These are phyloP conservation scores for Saccharomycopsis lassenensis DNA, from an alignment of 805 yeast genomes.

Conservation along the genomic window DNA sequence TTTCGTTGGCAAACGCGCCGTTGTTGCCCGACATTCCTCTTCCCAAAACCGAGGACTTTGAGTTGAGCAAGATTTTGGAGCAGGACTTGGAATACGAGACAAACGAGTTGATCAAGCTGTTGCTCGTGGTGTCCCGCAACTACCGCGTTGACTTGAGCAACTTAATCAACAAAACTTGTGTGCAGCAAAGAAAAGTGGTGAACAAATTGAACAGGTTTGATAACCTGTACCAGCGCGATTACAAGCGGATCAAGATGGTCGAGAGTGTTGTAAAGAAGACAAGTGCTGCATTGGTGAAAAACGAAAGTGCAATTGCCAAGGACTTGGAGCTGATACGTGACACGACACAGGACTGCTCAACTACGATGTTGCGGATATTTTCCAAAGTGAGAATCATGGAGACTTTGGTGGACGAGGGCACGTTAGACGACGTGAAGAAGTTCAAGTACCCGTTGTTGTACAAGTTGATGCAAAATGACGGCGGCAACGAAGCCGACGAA, in stretches of 20 bases:
- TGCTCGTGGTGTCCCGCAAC: conserved; percentile 50
- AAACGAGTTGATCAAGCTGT: conserved; percentile 81
- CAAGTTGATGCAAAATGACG: conserved; percentile 8
- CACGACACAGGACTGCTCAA: no score
- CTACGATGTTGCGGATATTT: no score
- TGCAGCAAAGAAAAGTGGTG: conserved; percentile 13
- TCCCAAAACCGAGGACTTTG: conserved; percentile 9
- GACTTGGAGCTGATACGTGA: no score
- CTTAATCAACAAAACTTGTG: conserved; percentile 11
- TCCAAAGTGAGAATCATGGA: no score
- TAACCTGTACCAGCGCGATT: no score
- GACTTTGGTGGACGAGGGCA: conserved; percentile 3
- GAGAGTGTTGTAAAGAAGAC: conserved; percentile 3
- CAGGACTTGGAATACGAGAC: conserved; percentile 48
- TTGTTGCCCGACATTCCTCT: conserved; percentile 17
- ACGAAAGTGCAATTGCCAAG: neutral
- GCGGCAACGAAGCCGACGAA: conserved; percentile 5
- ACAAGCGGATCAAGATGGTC: conserved; percentile 11
- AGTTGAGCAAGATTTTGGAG: conserved; percentile 9
- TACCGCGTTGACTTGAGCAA: conserved; percentile 19
- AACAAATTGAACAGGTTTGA: no score
- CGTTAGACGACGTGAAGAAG: conserved; percentile 6
- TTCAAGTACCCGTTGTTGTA: conserved; percentile 15
- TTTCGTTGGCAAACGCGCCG: no score
- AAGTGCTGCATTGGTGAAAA: neutral